These are phyloP conservation scores for Escovopsis sp. DNA, from an alignment of 2,329 filamentous ascomycete genomes.

Conservation along the genomic window DNA sequence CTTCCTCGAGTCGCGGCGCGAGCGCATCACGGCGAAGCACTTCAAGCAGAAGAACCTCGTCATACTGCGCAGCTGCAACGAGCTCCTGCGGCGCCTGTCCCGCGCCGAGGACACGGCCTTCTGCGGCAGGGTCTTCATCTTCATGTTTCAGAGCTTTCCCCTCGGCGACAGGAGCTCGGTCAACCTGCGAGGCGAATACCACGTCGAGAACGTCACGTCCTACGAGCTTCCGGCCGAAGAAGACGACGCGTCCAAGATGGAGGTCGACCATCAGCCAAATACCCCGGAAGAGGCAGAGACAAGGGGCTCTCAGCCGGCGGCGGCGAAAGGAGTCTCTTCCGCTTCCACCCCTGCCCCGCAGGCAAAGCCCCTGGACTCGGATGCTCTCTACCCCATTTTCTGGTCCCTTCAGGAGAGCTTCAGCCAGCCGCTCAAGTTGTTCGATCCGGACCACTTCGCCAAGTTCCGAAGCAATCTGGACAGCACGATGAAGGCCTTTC, in stretches of 20 bases:
- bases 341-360: slow-evolving; percentile 14
- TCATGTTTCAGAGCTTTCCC: slow-evolving; percentile 95
- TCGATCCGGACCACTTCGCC: slow-evolving; percentile 55
- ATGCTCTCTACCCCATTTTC: slow-evolving; percentile 76
- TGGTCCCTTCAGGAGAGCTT: slow-evolving; percentile 90
- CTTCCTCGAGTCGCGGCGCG: slow-evolving; percentile 84
- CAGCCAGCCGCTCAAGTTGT: slow-evolving; percentile 74
- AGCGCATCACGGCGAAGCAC: slow-evolving; percentile 68
- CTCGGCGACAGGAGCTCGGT: slow-evolving; percentile 94
- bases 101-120: slow-evolving; percentile 94
- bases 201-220: slow-evolving; percentile 83
- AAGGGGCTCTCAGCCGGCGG: slow-evolving; percentile 9
- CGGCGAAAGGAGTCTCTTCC: slow-evolving; percentile 26
- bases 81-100: slow-evolving; percentile 84
- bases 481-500: slow-evolving; percentile 44
- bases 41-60: slow-evolving; percentile 76
- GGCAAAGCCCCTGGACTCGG: slow-evolving; percentile 46
- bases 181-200: slow-evolving; percentile 89
- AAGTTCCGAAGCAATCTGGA: slow-evolving; percentile 70
- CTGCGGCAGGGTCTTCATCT: slow-evolving; percentile 94
- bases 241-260: slow-evolving; percentile 32
- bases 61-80: slow-evolving; percentile 89
- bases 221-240: slow-evolving; percentile 42
- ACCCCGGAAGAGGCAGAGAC: slow-evolving; percentile 16
- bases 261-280: slow-evolving; percentile 42